Base-by-base conservation (phyloP, 345 rosid genomes). In the Gossypium anomalum region DNA sequence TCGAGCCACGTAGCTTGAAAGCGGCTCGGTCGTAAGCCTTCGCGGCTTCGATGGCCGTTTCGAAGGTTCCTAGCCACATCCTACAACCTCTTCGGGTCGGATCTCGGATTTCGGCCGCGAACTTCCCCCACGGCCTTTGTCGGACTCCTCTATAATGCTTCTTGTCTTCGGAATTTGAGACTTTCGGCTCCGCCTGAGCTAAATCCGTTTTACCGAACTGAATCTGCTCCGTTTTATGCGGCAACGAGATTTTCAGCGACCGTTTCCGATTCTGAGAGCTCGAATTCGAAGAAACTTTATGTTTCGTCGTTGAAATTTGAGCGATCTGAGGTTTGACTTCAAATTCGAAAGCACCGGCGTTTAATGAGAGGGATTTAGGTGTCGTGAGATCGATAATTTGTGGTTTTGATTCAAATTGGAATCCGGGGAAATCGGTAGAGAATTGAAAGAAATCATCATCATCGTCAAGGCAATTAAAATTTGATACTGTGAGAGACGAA, bases 51-150 rank as follows among this genome's bases (percentile, higher is more conserved):
- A 89, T 76, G 16, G 89, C 89, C 1, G 89, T 85, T 19, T 90
- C 86, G 61, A 85, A 94, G n/a, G 98, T 94, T 77, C 98, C 98
- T 0, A 94, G 89, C 98, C 98, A 94, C 34, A 90, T 72, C 0
- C 98, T 83, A 3, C 92, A 74, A 23, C 98, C 92, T 44, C 83
- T 89, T 74, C 86, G 79, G 80, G 68, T 86, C 8, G 98, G 98
- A 68, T 94, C 97, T 8, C 98, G 85, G 77, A 94, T 94, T 89
- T 94, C 98, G 62, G 98, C 97, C 5, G 97, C 98, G 81, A 82
- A 92, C 82, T 92, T 94, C 4, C 98, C 98, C 98, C 98, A 94
- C 49, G 98, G 97, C 81, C 97, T 83, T 76, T 72, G 86, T 68
- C 97, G 81, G 68, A 94, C 97, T 27, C 98, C 98, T 81, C 98